phyloP scores from a whole-genome alignment of 345 rosid genomes.

The Eucalyptus regnans region DNA sequence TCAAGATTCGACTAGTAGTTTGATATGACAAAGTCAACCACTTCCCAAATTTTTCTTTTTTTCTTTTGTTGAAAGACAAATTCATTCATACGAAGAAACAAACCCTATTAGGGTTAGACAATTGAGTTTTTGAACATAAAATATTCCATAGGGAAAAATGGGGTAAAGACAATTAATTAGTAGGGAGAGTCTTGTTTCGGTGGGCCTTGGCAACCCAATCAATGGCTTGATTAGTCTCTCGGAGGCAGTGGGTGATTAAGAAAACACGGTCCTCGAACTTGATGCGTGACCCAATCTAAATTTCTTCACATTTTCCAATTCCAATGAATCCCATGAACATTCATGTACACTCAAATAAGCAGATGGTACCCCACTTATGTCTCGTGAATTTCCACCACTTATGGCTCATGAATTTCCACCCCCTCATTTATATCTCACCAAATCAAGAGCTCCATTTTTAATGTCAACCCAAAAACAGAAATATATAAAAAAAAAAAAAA shows the following conservation, averaged over 20 bases:
- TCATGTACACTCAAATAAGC: no score
- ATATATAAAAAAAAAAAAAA: no score
- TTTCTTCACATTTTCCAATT: not conserved
- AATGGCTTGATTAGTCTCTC: no score
- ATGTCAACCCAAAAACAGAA: not conserved
- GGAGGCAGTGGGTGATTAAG: no score
- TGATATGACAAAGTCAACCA: not conserved
- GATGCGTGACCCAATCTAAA: not conserved
- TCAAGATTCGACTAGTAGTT: no score
- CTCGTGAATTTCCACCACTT: not conserved
- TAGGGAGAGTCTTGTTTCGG: no score
- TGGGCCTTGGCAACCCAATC: no score
- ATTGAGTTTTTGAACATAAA: no score
- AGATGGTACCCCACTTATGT: not conserved
- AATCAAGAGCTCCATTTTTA: not conserved
- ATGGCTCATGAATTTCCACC: not conserved
- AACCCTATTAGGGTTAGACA: no score
- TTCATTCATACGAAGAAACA: no score
- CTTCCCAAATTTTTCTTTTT: not conserved
- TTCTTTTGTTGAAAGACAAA: no score
- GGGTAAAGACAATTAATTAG: not conserved
- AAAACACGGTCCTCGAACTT: not conserved
- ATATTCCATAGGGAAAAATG: no score
- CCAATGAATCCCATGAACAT: not conserved
- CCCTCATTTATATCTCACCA: not conserved